Evolutionary conservation across 78 protist genomes (phyloP).

Genomic region (Cavenderia fasciculata): DNA sequence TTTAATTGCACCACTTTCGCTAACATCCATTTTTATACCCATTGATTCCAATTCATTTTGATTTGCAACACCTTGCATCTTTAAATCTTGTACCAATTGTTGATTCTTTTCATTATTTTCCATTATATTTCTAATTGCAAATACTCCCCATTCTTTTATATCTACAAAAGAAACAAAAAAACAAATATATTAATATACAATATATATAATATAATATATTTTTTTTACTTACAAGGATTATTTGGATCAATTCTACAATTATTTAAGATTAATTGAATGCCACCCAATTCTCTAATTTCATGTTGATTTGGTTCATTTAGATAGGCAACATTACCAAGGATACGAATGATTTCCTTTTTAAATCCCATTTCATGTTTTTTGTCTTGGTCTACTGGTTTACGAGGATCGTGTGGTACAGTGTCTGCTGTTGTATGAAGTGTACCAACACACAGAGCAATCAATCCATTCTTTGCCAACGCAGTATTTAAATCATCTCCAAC

Average conservation of each 20-base stretch:
- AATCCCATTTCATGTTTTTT: conserved; percentile 50
- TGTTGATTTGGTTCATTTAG: conserved; percentile 51
- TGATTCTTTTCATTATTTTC: conserved; percentile 62
- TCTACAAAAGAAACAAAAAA: neutral
- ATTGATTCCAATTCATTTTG: conserved; percentile 14
- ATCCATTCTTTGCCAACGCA: conserved; percentile 37
- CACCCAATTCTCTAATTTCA: conserved; percentile 70
- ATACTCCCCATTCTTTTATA: conserved; percentile 64
- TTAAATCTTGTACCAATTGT: conserved; percentile 11
- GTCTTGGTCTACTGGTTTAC: neutral
- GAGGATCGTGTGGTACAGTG: no score
- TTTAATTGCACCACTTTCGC: conserved; percentile 55
- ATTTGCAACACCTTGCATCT: conserved; percentile 65
- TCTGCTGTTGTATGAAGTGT: conserved; percentile 31
- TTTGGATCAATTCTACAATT: conserved; percentile 59
- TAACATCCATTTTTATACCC: conserved; percentile 16
- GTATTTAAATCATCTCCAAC: conserved; percentile 26
- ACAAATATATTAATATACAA: neutral
- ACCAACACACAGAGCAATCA: conserved; percentile 54
- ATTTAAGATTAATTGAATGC: conserved; percentile 62
- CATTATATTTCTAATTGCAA: conserved; percentile 64
- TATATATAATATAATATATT: neutral
- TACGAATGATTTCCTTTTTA: conserved; percentile 43
- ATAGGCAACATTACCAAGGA: conserved; percentile 53
- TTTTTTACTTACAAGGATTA: conserved; percentile 40